Evolutionary conservation across 768 basidiomycete genomes (phyloP).

Genomic region (button mushroom (Agaricus bisporus)): DNA sequence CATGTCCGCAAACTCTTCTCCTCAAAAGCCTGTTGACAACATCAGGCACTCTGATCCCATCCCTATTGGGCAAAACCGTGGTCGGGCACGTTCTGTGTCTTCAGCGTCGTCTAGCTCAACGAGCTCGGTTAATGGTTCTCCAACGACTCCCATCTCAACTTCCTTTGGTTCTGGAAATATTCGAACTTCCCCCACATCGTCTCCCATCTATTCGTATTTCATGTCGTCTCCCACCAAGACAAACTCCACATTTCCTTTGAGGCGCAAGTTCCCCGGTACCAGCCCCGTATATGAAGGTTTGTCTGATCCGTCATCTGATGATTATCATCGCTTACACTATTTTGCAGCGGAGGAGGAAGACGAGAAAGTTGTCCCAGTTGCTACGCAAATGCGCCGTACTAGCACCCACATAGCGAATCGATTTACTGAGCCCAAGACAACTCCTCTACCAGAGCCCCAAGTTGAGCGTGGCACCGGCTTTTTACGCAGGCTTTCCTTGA

Average conservation of each 20-base stretch:
- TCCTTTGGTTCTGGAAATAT: slow-evolving; percentile 35
- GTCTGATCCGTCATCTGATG: slow-evolving; percentile 8
- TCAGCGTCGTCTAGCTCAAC: slow-evolving; percentile 52
- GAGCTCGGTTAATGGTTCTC: slow-evolving; percentile 44
- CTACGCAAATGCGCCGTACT: slow-evolving; percentile 52
- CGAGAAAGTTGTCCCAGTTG: slow-evolving; percentile 33
- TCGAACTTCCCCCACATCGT: slow-evolving; percentile 51
- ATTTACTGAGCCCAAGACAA: slow-evolving; percentile 35
- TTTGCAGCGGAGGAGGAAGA: slow-evolving; percentile 30
- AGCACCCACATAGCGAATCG: slow-evolving; percentile 51
- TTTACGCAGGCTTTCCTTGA: slow-evolving; percentile 70
- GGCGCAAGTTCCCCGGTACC: slow-evolving; percentile 42
- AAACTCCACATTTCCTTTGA: slow-evolving; percentile 54
- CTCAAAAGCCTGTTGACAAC: slow-evolving; percentile 15
- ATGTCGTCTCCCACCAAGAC: slow-evolving; percentile 55
- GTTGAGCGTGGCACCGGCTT: slow-evolving; percentile 66
- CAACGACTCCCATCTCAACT: slow-evolving; percentile 42
- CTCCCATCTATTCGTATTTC: slow-evolving; percentile 69
- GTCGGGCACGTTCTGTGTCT: slow-evolving; percentile 54
- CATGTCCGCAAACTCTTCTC: slow-evolving; percentile 31
- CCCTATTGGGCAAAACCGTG: slow-evolving; percentile 38
- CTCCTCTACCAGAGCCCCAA: slow-evolving; percentile 38
- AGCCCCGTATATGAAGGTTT: slow-evolving; percentile 61
- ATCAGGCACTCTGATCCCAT: slow-evolving; percentile 59
- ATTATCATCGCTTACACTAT: not conserved